phyloP scores from a whole-genome alignment of 768 basidiomycete genomes.

The Collybiopsis luxurians region DNA sequence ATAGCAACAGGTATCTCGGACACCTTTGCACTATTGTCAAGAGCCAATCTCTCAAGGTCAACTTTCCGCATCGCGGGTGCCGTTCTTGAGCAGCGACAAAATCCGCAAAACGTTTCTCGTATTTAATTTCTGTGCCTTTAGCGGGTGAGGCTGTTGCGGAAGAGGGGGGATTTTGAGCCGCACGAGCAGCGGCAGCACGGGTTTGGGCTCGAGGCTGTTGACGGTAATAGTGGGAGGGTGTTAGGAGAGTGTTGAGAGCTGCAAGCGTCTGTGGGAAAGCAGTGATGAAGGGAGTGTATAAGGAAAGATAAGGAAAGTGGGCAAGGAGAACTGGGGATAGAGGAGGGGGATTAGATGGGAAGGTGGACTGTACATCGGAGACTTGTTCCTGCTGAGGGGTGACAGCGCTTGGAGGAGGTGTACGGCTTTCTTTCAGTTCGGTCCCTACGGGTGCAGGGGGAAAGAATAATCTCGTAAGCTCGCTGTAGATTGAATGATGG shows the following conservation, averaged over 20 bases:
- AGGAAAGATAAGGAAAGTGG: slow-evolving; percentile 85
- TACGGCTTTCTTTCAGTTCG: not conserved
- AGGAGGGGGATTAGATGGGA: slow-evolving; percentile 45
- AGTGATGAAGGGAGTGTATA: slow-evolving; percentile 84
- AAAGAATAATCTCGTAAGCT: slow-evolving; percentile 48
- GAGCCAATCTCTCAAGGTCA: slow-evolving; percentile 82
- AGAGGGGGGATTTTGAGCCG: not conserved
- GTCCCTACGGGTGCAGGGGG: slow-evolving; percentile 5
- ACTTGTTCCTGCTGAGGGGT: slow-evolving; percentile 17
- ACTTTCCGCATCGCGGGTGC: slow-evolving; percentile 67
- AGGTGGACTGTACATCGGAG: not conserved
- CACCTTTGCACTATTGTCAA: slow-evolving; percentile 86
- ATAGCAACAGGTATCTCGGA: slow-evolving; percentile 79
- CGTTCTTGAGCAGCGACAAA: slow-evolving; percentile 67
- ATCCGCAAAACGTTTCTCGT: slow-evolving; percentile 44
- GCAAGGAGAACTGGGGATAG: slow-evolving; percentile 64
- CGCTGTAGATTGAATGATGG: slow-evolving; percentile 69
- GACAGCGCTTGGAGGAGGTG: slow-evolving; percentile 10
- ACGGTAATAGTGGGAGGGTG: slow-evolving; percentile 29
- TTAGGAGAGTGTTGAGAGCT: slow-evolving; percentile 52
- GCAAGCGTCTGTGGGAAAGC: slow-evolving; percentile 69
- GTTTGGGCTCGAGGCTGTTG: slow-evolving; percentile 1
- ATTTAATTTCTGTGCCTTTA: slow-evolving; percentile 15
- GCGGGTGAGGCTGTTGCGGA: not conserved
- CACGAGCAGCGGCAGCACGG: not conserved